Percentiles rank a stretch among this genome's conserved stretches.
These are phyloP conservation scores for Xanthoconium separans DNA, from an alignment of 1,284 basidiomycete genomes.

Conservation along the genomic window DNA sequence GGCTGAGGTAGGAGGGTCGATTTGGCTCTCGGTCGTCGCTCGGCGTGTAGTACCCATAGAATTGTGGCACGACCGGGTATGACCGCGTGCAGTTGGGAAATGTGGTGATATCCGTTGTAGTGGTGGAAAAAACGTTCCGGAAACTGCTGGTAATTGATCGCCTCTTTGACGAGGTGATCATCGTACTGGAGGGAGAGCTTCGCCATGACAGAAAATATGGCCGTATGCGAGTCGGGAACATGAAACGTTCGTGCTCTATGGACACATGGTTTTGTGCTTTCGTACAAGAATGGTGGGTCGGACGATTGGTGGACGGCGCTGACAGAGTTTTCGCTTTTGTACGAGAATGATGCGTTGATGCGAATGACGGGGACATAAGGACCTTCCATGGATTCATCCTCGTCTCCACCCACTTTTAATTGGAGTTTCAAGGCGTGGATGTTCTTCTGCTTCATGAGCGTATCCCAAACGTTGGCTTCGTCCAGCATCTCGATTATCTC, in stretches of 20 bases:
- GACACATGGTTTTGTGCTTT: slow-evolving; percentile 1
- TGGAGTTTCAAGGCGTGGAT: neutral
- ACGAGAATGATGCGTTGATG: neutral
- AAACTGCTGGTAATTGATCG: slow-evolving; percentile 30
- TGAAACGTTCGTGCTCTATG: neutral
- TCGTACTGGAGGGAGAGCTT: slow-evolving; percentile 9
- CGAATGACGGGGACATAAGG: slow-evolving; percentile 1
- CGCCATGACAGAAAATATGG: slow-evolving; percentile 29
- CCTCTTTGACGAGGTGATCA: slow-evolving; percentile 29
- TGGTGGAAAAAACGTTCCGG: slow-evolving; percentile 34
- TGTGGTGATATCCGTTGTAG: slow-evolving; percentile 28
- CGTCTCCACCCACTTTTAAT: neutral
- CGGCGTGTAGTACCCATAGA: slow-evolving; percentile 38
- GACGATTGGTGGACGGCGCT: too few relatives aligned
- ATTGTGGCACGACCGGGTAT: slow-evolving; percentile 32
- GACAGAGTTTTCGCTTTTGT: too few relatives aligned
- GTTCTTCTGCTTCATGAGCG: neutral
- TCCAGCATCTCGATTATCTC: slow-evolving; percentile 1
- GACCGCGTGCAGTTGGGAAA: slow-evolving; percentile 32
- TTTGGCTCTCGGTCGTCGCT: neutral
- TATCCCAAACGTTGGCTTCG: neutral
- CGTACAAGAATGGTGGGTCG: slow-evolving; percentile 12
- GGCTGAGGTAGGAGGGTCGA: slow-evolving; percentile 18
- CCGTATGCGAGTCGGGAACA: slow-evolving; percentile 24
- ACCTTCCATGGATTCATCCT: neutral